Percentiles rank a stretch among this genome's conserved stretches.
Evolutionary conservation across 352 stramenopile species (phyloP).

Genomic region (Phytopythium kandeliae): DNA sequence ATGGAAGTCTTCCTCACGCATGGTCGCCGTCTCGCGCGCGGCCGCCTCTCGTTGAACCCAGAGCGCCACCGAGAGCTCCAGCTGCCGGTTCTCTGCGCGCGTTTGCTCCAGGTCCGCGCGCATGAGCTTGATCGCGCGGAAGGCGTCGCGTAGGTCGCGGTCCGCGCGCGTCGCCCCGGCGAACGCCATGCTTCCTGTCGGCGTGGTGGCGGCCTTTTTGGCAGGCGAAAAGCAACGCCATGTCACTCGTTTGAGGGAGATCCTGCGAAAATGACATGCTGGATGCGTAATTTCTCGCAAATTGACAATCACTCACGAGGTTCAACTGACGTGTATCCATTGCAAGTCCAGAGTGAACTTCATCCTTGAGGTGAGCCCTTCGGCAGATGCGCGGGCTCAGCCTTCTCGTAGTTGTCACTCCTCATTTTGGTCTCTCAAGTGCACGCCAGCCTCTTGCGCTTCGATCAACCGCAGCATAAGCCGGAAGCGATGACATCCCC

Average conservation of each 20-base stretch:
- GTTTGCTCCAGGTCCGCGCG: slow-evolving; percentile 33
- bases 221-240: no score
- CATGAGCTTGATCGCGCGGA: slow-evolving; percentile 38
- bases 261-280: no score
- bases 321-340: not conserved
- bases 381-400: not conserved
- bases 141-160: slow-evolving; percentile 47
- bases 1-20: slow-evolving; percentile 1
- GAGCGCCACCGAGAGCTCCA: slow-evolving; percentile 13
- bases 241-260: no score
- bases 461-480: no score
- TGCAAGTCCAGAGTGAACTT: not conserved
- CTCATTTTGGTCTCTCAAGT: not conserved
- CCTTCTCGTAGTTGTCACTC: not conserved
- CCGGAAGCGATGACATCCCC: not conserved
- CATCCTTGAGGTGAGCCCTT: not conserved
- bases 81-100: slow-evolving; percentile 22
- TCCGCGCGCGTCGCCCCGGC: slow-evolving; percentile 11
- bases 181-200: not conserved
- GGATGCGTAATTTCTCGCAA: no score
- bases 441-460: not conserved
- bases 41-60: not conserved
- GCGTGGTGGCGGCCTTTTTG: not conserved
- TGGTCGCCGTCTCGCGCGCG: not conserved
- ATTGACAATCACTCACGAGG: not conserved